Conservation (phyloP, 176 grass and related monocot species). For the Pontederia paniculata region DNA sequence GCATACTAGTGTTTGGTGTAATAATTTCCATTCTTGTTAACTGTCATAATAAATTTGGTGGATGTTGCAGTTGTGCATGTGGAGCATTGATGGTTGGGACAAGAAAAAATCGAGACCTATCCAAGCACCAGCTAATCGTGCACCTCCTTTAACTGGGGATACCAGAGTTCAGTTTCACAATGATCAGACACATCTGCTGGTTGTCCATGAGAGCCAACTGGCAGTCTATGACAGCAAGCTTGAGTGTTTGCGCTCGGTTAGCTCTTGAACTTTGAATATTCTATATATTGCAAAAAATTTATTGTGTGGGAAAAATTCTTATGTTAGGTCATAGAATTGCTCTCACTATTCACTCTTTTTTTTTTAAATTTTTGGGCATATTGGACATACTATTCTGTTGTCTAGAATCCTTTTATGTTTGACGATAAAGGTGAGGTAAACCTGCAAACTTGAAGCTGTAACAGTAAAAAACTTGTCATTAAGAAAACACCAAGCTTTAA, state of each 20-base stretch:
- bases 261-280: slow-evolving; percentile 11
- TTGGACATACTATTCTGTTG: too few species aligned
- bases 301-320: too few species aligned
- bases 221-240: slow-evolving; percentile 88
- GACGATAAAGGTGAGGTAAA: too few species aligned
- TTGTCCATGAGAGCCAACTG: slow-evolving; percentile 88
- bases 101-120: slow-evolving; percentile 90
- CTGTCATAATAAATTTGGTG: slow-evolving; percentile 5
- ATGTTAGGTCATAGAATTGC: too few species aligned
- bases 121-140: slow-evolving; percentile 47
- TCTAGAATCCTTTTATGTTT: too few species aligned
- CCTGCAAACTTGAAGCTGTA: too few species aligned
- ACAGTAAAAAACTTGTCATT: too few species aligned
- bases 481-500: too few species aligned
- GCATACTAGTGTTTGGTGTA: not conserved
- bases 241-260: slow-evolving; percentile 68
- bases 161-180: slow-evolving; percentile 98
- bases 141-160: slow-evolving; percentile 62
- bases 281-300: not conserved
- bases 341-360: too few species aligned
- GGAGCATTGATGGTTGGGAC: slow-evolving; percentile 98
- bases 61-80: slow-evolving; percentile 66
- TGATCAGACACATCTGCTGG: slow-evolving; percentile 85
- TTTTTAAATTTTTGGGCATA: too few species aligned
- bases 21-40: slow-evolving; percentile 1